Percentiles rank a stretch among this genome's conserved stretches.
Evolutionary conservation across 2,329 filamentous ascomycete species (phyloP).

Genomic region (Botrytis fragariae): DNA sequence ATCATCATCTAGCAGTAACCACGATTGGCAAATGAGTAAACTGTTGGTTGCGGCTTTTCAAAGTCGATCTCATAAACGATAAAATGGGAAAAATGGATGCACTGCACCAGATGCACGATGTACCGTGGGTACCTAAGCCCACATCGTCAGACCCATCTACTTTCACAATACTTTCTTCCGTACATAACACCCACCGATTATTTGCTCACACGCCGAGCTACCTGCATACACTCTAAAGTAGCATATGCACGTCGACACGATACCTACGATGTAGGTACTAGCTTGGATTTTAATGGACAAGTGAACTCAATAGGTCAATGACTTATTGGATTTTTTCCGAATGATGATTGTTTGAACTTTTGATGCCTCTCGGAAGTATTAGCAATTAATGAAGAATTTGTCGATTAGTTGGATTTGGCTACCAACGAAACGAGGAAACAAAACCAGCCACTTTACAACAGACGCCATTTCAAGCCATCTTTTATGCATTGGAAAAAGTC

Average conservation of each 20-base stretch:
- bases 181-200: slow-evolving; percentile 13
- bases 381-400: background rate
- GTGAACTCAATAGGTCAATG: slow-evolving; percentile 1
- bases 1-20: background rate
- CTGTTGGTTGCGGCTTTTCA: slow-evolving; percentile 8
- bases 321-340: background rate
- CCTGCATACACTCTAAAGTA: slow-evolving; percentile 2
- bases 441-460: slow-evolving; percentile 4
- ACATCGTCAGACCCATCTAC: slow-evolving; percentile 8
- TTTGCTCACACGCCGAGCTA: slow-evolving; percentile 8
- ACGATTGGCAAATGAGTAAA: background rate
- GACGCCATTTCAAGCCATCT: slow-evolving; percentile 10
- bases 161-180: slow-evolving; percentile 3
- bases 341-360: background rate
- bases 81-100: slow-evolving; percentile 8
- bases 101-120: slow-evolving; percentile 12
- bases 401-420: background rate
- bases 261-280: slow-evolving; percentile 7
- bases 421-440: background rate
- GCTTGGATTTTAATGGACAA: background rate
- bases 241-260: slow-evolving; percentile 11
- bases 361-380: background rate
- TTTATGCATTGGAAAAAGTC: slow-evolving; percentile 9
- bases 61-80: slow-evolving; percentile 7
- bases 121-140: slow-evolving; percentile 1